phyloP scores from a whole-genome alignment of 176 grass and related monocot genomes.

The Avena atlantica region DNA sequence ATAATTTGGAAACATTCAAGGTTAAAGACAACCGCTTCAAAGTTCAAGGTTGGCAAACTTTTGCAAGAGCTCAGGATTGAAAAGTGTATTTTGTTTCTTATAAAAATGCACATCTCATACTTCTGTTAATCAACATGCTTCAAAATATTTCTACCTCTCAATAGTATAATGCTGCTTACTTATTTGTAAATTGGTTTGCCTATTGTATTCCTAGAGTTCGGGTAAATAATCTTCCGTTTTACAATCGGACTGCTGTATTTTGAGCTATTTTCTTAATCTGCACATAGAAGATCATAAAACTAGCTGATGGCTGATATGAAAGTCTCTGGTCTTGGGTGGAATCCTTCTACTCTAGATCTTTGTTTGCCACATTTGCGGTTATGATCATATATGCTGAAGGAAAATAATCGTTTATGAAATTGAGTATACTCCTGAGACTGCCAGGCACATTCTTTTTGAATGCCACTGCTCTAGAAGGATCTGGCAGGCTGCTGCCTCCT shows the following conservation, averaged over 20 bases:
- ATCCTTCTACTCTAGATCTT: background rate
- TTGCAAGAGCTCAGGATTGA: background rate
- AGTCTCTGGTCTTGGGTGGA: background rate
- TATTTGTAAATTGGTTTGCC: background rate
- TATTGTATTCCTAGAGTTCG: background rate
- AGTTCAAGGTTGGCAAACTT: background rate
- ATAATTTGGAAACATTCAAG: background rate
- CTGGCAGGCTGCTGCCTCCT: no score
- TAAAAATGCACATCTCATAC: background rate
- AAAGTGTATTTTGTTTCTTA: background rate
- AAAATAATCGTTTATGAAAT: background rate
- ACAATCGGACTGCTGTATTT: background rate
- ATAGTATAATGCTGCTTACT: conserved; percentile 8
- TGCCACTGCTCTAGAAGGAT: no score
- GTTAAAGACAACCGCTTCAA: background rate
- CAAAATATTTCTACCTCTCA: conserved; percentile 12
- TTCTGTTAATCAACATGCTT: conserved; percentile 21
- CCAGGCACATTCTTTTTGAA: no score
- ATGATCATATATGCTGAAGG: background rate
- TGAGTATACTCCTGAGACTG: background rate
- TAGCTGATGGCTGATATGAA: background rate
- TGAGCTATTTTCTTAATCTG: background rate
- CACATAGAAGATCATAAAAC: conserved; percentile 14
- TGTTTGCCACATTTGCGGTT: background rate
- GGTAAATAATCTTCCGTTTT: background rate